Evolutionary conservation across 805 yeast genomes (phyloP).

Genomic region (Spathaspora girioi): DNA sequence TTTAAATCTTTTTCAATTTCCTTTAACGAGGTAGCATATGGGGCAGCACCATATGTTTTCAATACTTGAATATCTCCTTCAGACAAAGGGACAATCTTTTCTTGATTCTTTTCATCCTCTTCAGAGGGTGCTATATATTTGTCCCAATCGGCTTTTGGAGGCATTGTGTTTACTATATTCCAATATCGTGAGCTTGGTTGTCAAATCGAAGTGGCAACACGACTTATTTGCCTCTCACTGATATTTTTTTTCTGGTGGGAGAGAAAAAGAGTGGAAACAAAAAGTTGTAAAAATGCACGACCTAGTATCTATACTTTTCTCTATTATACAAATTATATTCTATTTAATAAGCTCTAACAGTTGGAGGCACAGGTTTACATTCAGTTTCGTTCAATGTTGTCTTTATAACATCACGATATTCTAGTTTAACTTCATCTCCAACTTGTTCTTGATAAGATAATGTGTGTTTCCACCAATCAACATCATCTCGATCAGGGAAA

Average conservation of each 20-base stretch:
- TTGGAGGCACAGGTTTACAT: constrained; percentile 96
- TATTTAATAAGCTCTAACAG: constrained; percentile 77
- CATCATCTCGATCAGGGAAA: constrained; percentile 93
- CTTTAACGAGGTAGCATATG: constrained; percentile 81
- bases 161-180: constrained; percentile 46
- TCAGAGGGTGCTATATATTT: constrained; percentile 89
- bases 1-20: constrained; percentile 83
- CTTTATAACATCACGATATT: constrained; percentile 80
- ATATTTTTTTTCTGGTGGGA: constrained; percentile 21
- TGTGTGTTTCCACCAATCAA: constrained; percentile 96
- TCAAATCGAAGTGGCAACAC: neutral
- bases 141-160: constrained; percentile 99
- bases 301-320: neutral
- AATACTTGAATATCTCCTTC: constrained; percentile 98
- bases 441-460: constrained; percentile 80
- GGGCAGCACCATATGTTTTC: constrained; percentile 97
- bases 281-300: neutral
- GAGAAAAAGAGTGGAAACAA: constrained; percentile 6
- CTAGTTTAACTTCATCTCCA: constrained; percentile 71
- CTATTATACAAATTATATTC: neutral
- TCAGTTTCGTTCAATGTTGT: constrained; percentile 86
- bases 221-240: neutral
- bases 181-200: neutral
- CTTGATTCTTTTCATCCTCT: constrained; percentile 58
- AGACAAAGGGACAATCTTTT: constrained; percentile 77